Evolutionary conservation across 1,284 basidiomycete species (phyloP).

Genomic region (Schizophyllum amplum): DNA sequence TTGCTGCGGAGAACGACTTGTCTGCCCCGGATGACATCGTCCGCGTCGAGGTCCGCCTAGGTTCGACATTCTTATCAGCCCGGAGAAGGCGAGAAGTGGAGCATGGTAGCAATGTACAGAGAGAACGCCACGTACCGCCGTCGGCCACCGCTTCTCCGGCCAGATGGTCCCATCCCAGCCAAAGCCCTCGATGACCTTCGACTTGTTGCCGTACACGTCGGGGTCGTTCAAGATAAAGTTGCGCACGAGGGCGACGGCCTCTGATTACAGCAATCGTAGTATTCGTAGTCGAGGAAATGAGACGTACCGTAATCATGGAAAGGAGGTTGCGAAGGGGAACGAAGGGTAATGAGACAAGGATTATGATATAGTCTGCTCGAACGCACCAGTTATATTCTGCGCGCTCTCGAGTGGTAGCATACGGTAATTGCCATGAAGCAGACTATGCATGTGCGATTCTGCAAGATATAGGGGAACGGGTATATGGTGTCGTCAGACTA

Average conservation of each 20-base stretch:
- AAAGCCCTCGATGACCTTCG: conserved; percentile 70
- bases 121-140: conserved; percentile 69
- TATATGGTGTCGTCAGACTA: too few relatives aligned
- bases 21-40: conserved; percentile 60
- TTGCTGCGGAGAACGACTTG: conserved; percentile 75
- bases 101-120: background rate
- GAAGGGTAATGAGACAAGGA: background rate
- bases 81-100: background rate
- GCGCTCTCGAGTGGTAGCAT: background rate
- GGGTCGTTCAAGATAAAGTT: conserved; percentile 57
- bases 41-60: conserved; percentile 67
- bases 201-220: conserved; percentile 43
- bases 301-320: too few relatives aligned
- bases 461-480: background rate
- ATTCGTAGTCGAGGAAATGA: too few relatives aligned
- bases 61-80: background rate
- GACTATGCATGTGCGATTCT: background rate
- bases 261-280: too few relatives aligned
- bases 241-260: conserved; percentile 58
- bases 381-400: background rate
- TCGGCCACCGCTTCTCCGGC: conserved; percentile 63
- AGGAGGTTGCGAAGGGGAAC: too few relatives aligned
- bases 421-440: background rate
- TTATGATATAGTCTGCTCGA: background rate
- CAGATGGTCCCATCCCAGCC: conserved; percentile 91